Base-by-base conservation (phyloP, 2,329 filamentous ascomycete genomes). In the Fusarium sp. region DNA sequence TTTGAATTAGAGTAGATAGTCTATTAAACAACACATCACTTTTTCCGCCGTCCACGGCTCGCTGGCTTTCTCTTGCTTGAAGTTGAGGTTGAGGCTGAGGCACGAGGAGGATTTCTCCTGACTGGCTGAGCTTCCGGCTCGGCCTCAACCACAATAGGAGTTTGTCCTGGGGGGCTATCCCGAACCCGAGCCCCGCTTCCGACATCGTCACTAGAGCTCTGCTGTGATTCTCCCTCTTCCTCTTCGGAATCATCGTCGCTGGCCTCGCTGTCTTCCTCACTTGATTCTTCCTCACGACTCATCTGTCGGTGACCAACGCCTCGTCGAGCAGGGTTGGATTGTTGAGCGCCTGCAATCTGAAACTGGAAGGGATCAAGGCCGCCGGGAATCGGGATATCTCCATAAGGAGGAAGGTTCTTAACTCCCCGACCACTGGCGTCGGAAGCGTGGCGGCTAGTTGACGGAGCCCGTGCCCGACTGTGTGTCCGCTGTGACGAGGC, bases 331-430 rank as follows among this genome's bases (percentile, higher is more conserved):
- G 79, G 76, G 54, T 75, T 76, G 13, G 82, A 72, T 56, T 76
- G 77, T 34, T 81, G 82, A 37, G 85, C 75, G 12, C 83, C 84
- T 23, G 78, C 79, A 5, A 83, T 85, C 77, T 88, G 86, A 73
- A 85, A 89, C 65, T 83, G 82, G 63, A 89, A 89, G 6, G 87
- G 86, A 62, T 89, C 84, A 13, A 79, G 60, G 6, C 68, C 37
- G 23, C 62, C 56, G 10, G 65, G 55, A 12, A 61, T 68, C 73
- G 76, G 76, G 23, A 76, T 73, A 16, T 83, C 81, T 23, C 79
- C 79, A 15, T 75, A 72, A 18, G 77, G 75, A 18, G 77, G 75
- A 30, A 76, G 75, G 18, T 77, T 75, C 36, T 77, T 75, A 23
- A 77, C 74, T 28, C 81, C 80, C 16, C 75, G 78, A 43, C 78